These are phyloP conservation scores for Xenosphaeropsis pyriputrescens DNA, from an alignment of 2,329 filamentous ascomycete species.

Conservation along the genomic window DNA sequence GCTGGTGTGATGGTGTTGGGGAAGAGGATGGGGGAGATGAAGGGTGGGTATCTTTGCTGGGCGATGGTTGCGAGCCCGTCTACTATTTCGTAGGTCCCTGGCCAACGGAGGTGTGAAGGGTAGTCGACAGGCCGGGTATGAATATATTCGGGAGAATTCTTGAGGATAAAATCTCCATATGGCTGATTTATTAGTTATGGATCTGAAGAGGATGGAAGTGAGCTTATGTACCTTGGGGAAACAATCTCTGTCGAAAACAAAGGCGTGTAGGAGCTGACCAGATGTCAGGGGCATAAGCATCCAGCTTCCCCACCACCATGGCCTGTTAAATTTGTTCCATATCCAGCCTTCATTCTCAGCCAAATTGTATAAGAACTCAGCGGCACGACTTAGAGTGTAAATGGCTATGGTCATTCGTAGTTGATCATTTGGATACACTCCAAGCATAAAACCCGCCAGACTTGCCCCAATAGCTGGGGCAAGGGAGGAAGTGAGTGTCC, in stretches of 20 bases:
- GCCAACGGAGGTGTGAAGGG: constrained; percentile 57
- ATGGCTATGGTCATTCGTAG: constrained; percentile 70
- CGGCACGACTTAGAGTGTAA: constrained; percentile 63
- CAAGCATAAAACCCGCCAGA: constrained; percentile 70
- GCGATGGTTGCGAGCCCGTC: constrained; percentile 75
- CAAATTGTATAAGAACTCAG: constrained; percentile 79
- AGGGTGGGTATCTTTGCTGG: constrained; percentile 70
- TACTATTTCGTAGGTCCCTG: constrained; percentile 58
- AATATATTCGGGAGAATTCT: constrained; percentile 66
- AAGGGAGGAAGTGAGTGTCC: constrained; percentile 65
- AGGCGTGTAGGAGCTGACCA: constrained; percentile 63
- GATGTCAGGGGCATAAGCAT: constrained; percentile 63
- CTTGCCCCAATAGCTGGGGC: constrained; percentile 86
- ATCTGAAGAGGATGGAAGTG: neutral
- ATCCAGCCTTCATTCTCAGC: constrained; percentile 60
- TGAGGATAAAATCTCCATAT: constrained; percentile 50
- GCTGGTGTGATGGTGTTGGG: constrained; percentile 51
- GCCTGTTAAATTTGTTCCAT: constrained; percentile 48
- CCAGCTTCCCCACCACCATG: constrained; percentile 80
- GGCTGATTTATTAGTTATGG: constrained; percentile 11
- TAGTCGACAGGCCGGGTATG: constrained; percentile 56
- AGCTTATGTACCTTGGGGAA: constrained; percentile 38
- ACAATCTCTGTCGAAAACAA: constrained; percentile 64
- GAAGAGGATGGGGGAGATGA: constrained; percentile 76
- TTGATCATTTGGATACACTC: constrained; percentile 55